phyloP scores from a whole-genome alignment of 192 early-diverging fungal species.

The Jimgerdemannia lactiflua region DNA sequence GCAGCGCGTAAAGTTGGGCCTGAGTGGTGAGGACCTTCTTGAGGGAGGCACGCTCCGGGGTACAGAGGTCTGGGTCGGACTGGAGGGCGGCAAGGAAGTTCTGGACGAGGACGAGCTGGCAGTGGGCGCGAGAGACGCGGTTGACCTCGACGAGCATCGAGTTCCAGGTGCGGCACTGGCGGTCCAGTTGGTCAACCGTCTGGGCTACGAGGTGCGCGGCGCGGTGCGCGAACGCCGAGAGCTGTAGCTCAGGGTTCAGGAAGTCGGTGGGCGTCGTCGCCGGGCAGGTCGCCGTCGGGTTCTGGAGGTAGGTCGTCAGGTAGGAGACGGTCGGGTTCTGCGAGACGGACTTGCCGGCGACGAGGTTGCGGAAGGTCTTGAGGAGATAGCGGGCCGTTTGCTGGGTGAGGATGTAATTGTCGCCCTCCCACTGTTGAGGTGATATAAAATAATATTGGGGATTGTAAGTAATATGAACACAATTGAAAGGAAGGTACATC shows the following conservation, averaged over 20 bases:
- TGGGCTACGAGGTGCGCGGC: slow-evolving; percentile 61
- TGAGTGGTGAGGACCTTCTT: slow-evolving; percentile 44
- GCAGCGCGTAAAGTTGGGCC: slow-evolving; percentile 52
- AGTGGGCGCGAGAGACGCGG: slow-evolving; percentile 72
- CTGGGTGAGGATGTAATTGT: slow-evolving; percentile 84
- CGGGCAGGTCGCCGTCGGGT: slow-evolving; percentile 59
- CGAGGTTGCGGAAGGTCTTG: slow-evolving; percentile 60
- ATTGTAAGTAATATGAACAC: neutral
- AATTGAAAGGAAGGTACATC: slow-evolving; percentile 53
- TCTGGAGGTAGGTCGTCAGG: slow-evolving; percentile 46
- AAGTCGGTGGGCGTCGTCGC: slow-evolving; percentile 46
- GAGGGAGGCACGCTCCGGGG: slow-evolving; percentile 23
- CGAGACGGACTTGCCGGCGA: slow-evolving; percentile 41
- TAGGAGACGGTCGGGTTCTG: slow-evolving; percentile 41
- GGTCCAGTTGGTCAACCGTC: slow-evolving; percentile 61
- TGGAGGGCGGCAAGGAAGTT: slow-evolving; percentile 69
- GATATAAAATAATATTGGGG: neutral
- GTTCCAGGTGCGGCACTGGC: slow-evolving; percentile 66
- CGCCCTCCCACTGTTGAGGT: slow-evolving; percentile 64
- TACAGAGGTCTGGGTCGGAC: slow-evolving; percentile 33
- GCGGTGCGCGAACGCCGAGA: slow-evolving; percentile 66
- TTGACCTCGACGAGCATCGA: slow-evolving; percentile 73
- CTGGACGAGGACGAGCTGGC: slow-evolving; percentile 69
- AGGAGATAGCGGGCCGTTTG: slow-evolving; percentile 81
- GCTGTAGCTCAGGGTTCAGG: slow-evolving; percentile 56